Evolutionary conservation across 2,329 filamentous ascomycete genomes (phyloP), one percentile per base, ranked within the genome.

Genomic region (Exophiala mesophila): DNA sequence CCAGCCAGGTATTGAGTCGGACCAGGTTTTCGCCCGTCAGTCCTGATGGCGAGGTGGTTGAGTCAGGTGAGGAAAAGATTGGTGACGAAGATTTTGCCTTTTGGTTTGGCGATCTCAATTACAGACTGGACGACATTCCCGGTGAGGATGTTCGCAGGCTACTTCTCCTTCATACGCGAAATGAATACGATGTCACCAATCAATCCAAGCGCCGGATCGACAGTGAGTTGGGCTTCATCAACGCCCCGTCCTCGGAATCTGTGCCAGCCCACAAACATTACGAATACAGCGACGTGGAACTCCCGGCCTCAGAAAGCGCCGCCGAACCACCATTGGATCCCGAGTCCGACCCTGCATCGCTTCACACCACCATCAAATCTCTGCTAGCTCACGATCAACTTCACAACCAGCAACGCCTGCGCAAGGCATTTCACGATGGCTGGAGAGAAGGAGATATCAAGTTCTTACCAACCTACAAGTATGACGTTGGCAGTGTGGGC

Each of bases 61-160:
- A 74, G 44, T 64, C 60, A 2, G 79, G 82, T n/a, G 68, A 73
- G 1, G 80, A 85, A 38, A 77, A 71, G 24, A 82, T 98, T 51
- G 89, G 87, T 1, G 85, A 94, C 28, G 90, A 94, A 53, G 92
- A 98, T 59, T 88, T 96, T 65, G 80, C 82, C 0, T 96, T 98
- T 58, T 97, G 90, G 88, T 86, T 95, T 58, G 92, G 92, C 5
- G 92, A 98, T 62, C 72, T 98, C 30, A 98, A 98, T 61, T 98
- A 96, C 59, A 80, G 92, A 21, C 73, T 98, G 1, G 87, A 94
- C 37, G 86, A 83, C 32, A 77, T 97, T 36, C 86, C 90, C 0
- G 89, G 88, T 1, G 85, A 92, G 26, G 92, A 98, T 60, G 92
- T 98, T 34, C 78, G 90, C 21, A 78, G 85, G 35, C 69, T 97